Conservation (phyloP, 306 rosid species). For the Inga oerstediana region DNA sequence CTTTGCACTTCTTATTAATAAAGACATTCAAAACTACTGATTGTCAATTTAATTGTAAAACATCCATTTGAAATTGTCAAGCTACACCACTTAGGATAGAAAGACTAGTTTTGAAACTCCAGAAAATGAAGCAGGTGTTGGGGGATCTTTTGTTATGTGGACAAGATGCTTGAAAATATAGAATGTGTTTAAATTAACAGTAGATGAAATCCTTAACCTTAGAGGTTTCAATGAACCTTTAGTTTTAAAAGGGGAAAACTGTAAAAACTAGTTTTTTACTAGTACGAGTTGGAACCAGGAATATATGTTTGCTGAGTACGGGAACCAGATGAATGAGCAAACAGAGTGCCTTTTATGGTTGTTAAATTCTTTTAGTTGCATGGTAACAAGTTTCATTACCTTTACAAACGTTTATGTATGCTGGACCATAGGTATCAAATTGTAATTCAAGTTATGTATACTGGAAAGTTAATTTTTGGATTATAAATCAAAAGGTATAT, state of each 20-base stretch:
- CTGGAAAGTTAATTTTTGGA: not conserved
- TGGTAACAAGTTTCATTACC: not conserved
- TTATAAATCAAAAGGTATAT: not conserved
- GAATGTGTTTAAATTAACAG: not conserved
- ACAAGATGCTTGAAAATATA: not conserved
- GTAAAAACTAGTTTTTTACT: not conserved
- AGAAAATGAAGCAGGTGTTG: slow-evolving; percentile 1
- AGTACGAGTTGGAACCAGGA: not conserved
- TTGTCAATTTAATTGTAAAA: not conserved
- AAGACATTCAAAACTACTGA: slow-evolving; percentile 8
- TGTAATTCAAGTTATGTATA: not conserved
- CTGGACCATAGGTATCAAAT: not conserved
- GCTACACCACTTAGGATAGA: slow-evolving; percentile 9
- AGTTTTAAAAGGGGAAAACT: not conserved
- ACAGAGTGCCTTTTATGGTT: not conserved
- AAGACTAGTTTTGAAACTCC: slow-evolving; percentile 24
- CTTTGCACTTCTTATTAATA: slow-evolving; percentile 17
- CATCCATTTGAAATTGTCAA: slow-evolving; percentile 10
- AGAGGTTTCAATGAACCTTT: not conserved
- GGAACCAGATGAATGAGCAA: not conserved
- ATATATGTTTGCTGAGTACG: not conserved
- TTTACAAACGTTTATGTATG: not conserved
- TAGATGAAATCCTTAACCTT: not conserved
- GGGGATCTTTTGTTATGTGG: not conserved
- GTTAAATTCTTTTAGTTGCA: not conserved